These are phyloP conservation scores for Beauveria scarabaeidicola DNA, from an alignment of 2,329 filamentous ascomycete genomes.

Conservation along the genomic window DNA sequence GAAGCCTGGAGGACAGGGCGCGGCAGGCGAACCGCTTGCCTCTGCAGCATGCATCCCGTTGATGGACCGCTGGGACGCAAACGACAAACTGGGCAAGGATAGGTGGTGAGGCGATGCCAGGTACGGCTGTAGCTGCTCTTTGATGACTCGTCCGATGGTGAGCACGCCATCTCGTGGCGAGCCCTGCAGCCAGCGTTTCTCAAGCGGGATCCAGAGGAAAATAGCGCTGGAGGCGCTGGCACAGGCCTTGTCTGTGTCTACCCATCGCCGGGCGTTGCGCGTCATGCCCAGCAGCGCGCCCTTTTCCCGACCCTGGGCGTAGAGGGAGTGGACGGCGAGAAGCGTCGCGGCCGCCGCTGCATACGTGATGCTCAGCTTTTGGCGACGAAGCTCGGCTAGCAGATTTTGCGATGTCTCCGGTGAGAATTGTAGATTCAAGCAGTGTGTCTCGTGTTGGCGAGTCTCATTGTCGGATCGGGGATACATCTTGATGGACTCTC, in stretches of 20 bases:
- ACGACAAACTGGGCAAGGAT: neutral
- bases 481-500: neutral
- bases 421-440: neutral
- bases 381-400: neutral
- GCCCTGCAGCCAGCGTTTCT: neutral
- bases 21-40: neutral
- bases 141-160: neutral
- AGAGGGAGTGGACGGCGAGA: neutral
- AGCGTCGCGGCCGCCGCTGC: slow-evolving; percentile 1
- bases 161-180: neutral
- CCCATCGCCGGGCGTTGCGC: slow-evolving; percentile 1
- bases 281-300: slow-evolving; percentile 2
- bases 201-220: neutral
- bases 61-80: neutral
- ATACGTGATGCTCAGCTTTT: neutral
- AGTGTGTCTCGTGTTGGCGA: neutral
- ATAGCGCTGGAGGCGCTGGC: neutral
- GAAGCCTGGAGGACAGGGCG: neutral
- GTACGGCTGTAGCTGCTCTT: neutral
- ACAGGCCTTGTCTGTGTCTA: neutral
- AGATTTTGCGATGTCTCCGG: neutral
- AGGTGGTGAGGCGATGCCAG: neutral
- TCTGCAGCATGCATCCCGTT: neutral
- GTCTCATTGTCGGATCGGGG: neutral
- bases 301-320: neutral